A percentile compares a stretch with the other conserved stretches of the same genome.
Evolutionary conservation across 257 asterid species (phyloP).

Genomic region (Cordia subcordata): DNA sequence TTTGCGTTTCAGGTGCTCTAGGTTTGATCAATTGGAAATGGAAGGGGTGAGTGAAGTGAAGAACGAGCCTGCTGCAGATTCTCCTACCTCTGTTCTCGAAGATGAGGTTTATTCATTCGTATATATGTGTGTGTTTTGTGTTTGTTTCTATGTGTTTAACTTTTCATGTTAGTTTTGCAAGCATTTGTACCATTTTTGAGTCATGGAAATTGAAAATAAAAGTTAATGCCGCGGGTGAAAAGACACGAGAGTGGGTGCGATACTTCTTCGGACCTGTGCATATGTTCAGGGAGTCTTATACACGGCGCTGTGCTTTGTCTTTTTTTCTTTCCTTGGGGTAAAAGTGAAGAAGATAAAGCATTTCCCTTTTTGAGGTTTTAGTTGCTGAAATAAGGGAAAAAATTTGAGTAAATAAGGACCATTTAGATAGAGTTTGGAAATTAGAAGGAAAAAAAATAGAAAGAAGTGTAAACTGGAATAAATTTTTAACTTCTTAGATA

Average conservation of each 20-base stretch:
- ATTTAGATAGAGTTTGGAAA: too few relatives aligned
- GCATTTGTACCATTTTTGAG: background rate
- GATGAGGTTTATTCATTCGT: slow-evolving; percentile 53
- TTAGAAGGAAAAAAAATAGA: background rate
- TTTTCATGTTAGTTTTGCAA: background rate
- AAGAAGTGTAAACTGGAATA: too few relatives aligned
- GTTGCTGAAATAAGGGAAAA: too few relatives aligned
- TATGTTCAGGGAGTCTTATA: too few relatives aligned
- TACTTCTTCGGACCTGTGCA: too few relatives aligned
- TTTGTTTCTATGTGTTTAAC: background rate
- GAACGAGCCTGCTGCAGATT: slow-evolving; percentile 53
- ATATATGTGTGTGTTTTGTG: background rate
- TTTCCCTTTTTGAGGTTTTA: too few relatives aligned
- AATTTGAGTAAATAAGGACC: too few relatives aligned
- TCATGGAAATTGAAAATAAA: too few relatives aligned
- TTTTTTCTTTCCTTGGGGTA: too few relatives aligned
- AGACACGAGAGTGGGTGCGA: too few relatives aligned
- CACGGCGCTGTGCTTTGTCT: background rate
- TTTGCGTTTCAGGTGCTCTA: slow-evolving; percentile 11
- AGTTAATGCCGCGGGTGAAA: too few relatives aligned
- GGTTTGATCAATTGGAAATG: slow-evolving; percentile 26
- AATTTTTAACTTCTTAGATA: background rate
- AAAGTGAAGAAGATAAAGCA: too few relatives aligned
- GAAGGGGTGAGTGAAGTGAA: slow-evolving; percentile 55
- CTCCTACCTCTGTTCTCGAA: slow-evolving; percentile 96